Evolutionary conservation across 495 filamentous ascomycete genomes (phyloP).

Genomic region (Penicillium subrubescens): DNA sequence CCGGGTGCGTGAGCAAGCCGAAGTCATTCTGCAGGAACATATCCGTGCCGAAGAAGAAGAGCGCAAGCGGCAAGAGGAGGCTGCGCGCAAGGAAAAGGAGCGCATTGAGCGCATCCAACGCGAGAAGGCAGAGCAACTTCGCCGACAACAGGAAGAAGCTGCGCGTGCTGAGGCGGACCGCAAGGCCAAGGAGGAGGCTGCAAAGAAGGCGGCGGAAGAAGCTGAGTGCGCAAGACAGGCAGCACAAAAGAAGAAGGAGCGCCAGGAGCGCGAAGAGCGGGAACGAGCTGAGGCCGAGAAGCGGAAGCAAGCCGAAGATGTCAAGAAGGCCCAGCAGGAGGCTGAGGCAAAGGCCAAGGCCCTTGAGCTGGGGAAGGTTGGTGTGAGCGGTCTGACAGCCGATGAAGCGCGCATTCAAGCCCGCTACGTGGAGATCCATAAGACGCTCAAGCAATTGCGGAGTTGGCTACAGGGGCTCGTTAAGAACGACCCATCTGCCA

Average conservation of each 20-base stretch:
- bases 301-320: conserved; percentile 40
- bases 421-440: conserved; percentile 69
- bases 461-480: conserved; percentile 49
- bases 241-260: conserved; percentile 52
- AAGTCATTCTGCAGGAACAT: conserved; percentile 39
- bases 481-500: conserved; percentile 58
- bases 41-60: conserved; percentile 42
- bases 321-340: conserved; percentile 38
- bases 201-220: conserved; percentile 39
- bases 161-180: conserved; percentile 46
- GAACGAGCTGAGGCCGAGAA: conserved; percentile 43
- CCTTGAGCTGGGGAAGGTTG: conserved; percentile 33
- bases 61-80: conserved; percentile 36
- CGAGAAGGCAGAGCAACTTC: conserved; percentile 40
- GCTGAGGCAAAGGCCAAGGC: conserved; percentile 34
- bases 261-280: conserved; percentile 55
- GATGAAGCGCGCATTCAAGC: conserved; percentile 51
- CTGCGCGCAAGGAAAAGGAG: conserved; percentile 38
- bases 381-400: conserved; percentile 26
- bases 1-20: conserved; percentile 62
- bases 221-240: conserved; percentile 46
- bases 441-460: conserved; percentile 71
- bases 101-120: conserved; percentile 42
- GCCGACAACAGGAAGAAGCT: conserved; percentile 40
- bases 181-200: conserved; percentile 45